Base-by-base conservation (phyloP, 2,329 filamentous ascomycete species). In the Claviceps cyperi region DNA sequence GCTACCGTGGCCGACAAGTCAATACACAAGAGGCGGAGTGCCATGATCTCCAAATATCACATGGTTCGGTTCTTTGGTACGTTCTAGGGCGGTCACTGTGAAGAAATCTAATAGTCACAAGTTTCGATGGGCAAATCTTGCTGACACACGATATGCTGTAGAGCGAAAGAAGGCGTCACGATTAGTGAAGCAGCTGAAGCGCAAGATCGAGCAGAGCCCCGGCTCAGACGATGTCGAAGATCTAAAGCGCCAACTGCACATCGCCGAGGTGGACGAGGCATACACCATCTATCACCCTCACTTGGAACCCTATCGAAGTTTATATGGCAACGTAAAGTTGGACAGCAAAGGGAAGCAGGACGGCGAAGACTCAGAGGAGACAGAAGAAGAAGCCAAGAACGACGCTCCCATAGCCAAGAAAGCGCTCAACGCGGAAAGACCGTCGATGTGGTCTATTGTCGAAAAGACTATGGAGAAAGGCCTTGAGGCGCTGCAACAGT, bases 11-110 rank as follows among this genome's bases (percentile, higher is more conserved):
- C 66, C 4, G 73, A 77, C 54, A 72, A 76, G 46, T 69, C 77
- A 52, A 72, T 74, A 52, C 78, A 80, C 58, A 81, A 80, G 66
- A 74, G 73, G 60, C 75, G 79, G 56, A 75, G 74, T 57, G 74
- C 79, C 52, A 86, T 90, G 77, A 88, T 90, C 54, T 73, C 73
- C 47, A 84, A 82, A 64, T 92, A 89, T 59, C 86, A 91, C 63
- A 90, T 87, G 77, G 79, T 91, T 47, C 74, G 86, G 28, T 92
- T 92, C 63, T 91, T 91, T 65, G 86, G 86, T 85, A 71, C 11
- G 56, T 40, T 49, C 3, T 4, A 32, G 28, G 28, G 28, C 28
- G 28, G 28, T 11, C 28, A 32, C 28, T 32, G 11, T 11, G 28
- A 32, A 11, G 28, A 11, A 4, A 11, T 32, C 4, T 9, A 32